phyloP scores from a whole-genome alignment of 2,329 filamentous ascomycete genomes.

The Penicillium griseofulvum region DNA sequence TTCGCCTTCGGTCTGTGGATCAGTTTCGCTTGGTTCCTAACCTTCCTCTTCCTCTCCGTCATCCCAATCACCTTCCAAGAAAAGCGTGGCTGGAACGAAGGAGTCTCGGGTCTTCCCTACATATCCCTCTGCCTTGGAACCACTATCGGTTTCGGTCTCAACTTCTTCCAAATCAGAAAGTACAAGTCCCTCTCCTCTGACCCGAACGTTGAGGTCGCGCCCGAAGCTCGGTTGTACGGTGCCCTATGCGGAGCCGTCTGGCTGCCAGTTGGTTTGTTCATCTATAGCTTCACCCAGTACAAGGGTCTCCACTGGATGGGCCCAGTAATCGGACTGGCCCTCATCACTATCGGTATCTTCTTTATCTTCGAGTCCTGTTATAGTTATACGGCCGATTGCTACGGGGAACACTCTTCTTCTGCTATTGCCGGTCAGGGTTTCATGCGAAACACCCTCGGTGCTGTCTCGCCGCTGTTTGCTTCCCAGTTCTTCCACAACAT shows the following conservation, averaged over 20 bases:
- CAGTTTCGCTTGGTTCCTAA: slow-evolving; percentile 53
- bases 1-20: slow-evolving; percentile 54
- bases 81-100: slow-evolving; percentile 54
- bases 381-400: slow-evolving; percentile 54
- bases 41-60: slow-evolving; percentile 54
- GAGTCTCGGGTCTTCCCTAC: slow-evolving; percentile 51
- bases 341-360: slow-evolving; percentile 55
- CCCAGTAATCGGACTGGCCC: slow-evolving; percentile 49
- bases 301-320: slow-evolving; percentile 50
- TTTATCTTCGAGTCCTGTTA: slow-evolving; percentile 48
- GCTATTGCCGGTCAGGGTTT: slow-evolving; percentile 53
- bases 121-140: slow-evolving; percentile 52
- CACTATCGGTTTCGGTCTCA: slow-evolving; percentile 49
- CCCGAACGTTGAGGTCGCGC: slow-evolving; percentile 33
- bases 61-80: slow-evolving; percentile 53
- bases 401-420: slow-evolving; percentile 43
- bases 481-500: slow-evolving; percentile 55
- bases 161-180: slow-evolving; percentile 53
- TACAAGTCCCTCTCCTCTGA: slow-evolving; percentile 46
- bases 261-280: slow-evolving; percentile 51
- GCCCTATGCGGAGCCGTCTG: slow-evolving; percentile 49
- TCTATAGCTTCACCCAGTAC: slow-evolving; percentile 57
- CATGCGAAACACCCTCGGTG: slow-evolving; percentile 54
- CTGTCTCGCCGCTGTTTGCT: slow-evolving; percentile 53
- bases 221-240: slow-evolving; percentile 51